Base-by-base conservation (phyloP, 768 basidiomycete genomes). In the Chalciporus piperatus region DNA sequence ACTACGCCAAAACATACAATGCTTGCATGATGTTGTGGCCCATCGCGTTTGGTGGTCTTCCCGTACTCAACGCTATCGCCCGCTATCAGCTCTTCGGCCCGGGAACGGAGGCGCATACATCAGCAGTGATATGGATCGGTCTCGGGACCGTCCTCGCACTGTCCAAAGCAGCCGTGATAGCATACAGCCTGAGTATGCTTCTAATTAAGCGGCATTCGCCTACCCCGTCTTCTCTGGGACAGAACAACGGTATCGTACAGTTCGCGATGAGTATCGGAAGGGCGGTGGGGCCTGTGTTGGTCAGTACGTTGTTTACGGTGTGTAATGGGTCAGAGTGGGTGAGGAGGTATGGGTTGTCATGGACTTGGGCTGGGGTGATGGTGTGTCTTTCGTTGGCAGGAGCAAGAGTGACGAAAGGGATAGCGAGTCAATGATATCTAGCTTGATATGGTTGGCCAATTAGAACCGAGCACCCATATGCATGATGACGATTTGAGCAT, bases 181-280 rank as follows among this genome's bases (percentile, higher is more conserved):
- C 56, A 16, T 30, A 48, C 6, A 85, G 82, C 6, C 66, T 82
- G 41, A 82, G 75, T 59, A 79, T 85, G 74, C 76, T 87, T 35
- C 69, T 86, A n/a, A 74, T 80, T 38, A 83, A 81, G 52, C 72
- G 78, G 47, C 65, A 74, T 42, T 70, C 79, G 0, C 81, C 50
- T 19, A 46, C 81, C 28, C 72, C 78, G 8, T 65, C 71, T 13
- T 72, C 76, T 14, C 72, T 85, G 6, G 83, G 83, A 0, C 72
- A 76, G n/a, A 78, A 79, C 13, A 85, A 85, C 54, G 84, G 82
- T 16, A 73, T 86, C 7, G 75, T 82, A 14, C 80, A 84, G 54
- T 72, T 79, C 43, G 69, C 74, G 5, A 80, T 81, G 80, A 81
- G 79, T 52, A 54, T 75, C 23, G 74, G 79, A 9, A 75, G 84